Percentiles rank a stretch among this genome's conserved stretches.
These are phyloP conservation scores for Rhizopogon sp. DNA, from an alignment of 768 basidiomycete species.

Conservation along the genomic window DNA sequence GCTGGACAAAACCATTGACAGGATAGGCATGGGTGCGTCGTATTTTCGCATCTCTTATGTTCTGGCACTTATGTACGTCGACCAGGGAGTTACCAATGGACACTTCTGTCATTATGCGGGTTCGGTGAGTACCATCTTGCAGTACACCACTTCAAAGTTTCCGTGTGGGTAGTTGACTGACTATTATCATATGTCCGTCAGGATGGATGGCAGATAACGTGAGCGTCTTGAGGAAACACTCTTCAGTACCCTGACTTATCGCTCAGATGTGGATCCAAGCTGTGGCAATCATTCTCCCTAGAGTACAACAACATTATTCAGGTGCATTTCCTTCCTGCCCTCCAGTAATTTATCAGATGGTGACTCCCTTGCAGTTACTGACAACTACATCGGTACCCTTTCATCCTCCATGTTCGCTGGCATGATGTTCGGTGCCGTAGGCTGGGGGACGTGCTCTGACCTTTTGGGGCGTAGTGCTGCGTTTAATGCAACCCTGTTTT, in stretches of 20 bases:
- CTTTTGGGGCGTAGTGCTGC: slow-evolving; percentile 82
- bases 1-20: slow-evolving; percentile 84
- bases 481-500: slow-evolving; percentile 89
- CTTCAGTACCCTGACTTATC: slow-evolving; percentile 20
- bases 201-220: slow-evolving; percentile 96
- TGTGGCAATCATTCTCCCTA: slow-evolving; percentile 89
- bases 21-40: slow-evolving; percentile 77
- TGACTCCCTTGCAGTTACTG: slow-evolving; percentile 47
- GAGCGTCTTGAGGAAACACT: slow-evolving; percentile 15
- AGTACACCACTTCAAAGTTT: neutral
- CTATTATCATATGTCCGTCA: slow-evolving; percentile 20
- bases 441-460: slow-evolving; percentile 94
- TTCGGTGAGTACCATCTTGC: slow-evolving; percentile 57
- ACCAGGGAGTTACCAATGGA: slow-evolving; percentile 75
- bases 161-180: neutral
- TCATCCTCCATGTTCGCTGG: slow-evolving; percentile 90
- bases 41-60: neutral
- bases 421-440: slow-evolving; percentile 96
- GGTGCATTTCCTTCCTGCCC: slow-evolving; percentile 36
- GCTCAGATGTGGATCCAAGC: slow-evolving; percentile 91
- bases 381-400: slow-evolving; percentile 72
- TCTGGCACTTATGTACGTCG: neutral
- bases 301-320: slow-evolving; percentile 86
- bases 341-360: slow-evolving; percentile 6
- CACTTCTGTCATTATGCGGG: slow-evolving; percentile 76